Conservation (phyloP, 1,284 basidiomycete species). For the Cutaneotrichosporon curvatum region DNA sequence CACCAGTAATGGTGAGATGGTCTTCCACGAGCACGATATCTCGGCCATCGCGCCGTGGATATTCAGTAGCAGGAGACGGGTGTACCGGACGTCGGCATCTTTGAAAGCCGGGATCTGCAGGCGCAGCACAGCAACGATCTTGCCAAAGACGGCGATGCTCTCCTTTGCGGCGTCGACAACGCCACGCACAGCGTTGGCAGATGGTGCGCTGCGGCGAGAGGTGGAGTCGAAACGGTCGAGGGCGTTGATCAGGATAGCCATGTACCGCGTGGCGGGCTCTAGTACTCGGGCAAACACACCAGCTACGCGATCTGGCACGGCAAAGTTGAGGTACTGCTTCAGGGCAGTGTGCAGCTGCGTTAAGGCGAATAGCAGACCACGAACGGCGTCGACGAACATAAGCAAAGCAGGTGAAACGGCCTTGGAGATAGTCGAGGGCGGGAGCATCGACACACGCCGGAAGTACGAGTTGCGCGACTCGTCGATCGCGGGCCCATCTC, state of each 20-base stretch:
- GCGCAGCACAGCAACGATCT: conserved; percentile 73
- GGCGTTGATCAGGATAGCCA: conserved; percentile 76
- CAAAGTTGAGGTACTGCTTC: conserved; percentile 79
- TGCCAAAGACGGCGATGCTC: conserved; percentile 75
- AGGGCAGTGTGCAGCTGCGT: conserved; percentile 87
- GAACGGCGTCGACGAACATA: conserved; percentile 73
- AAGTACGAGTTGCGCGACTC: conserved; percentile 90
- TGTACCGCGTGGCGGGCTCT: conserved; percentile 73
- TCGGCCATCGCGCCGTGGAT: conserved; percentile 87
- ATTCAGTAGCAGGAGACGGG: conserved; percentile 77
- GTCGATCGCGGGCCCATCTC: conserved; percentile 49
- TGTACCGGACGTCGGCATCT: conserved; percentile 73
- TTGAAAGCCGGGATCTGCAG: conserved; percentile 63
- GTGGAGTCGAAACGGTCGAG: conserved; percentile 87
- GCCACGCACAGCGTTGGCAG: conserved; percentile 61
- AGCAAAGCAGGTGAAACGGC: conserved; percentile 67
- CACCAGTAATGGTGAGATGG: conserved; percentile 66
- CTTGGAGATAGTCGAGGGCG: conserved; percentile 59
- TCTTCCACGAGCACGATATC: conserved; percentile 76
- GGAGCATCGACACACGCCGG: conserved; percentile 68
- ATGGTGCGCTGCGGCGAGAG: conserved; percentile 59
- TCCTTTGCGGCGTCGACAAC: conserved; percentile 81
- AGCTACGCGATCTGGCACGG: conserved; percentile 77
- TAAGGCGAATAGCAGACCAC: conserved; percentile 85
- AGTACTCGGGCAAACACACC: conserved; percentile 74